Conservation (phyloP, 345 rosid genomes). For the Eucalyptus marginata region DNA sequence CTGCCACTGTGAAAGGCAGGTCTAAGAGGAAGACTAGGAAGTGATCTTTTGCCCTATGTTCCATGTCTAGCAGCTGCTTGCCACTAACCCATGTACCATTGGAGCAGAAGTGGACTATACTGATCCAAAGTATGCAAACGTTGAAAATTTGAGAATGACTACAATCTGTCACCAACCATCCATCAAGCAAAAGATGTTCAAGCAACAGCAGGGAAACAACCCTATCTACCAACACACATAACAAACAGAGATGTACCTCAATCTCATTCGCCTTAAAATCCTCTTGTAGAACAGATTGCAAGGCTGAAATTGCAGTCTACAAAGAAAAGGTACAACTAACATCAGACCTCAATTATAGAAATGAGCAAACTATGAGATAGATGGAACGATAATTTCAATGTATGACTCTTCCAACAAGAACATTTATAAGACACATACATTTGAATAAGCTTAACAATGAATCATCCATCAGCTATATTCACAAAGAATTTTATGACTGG, state of each 20-base stretch:
- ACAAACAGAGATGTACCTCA: slow-evolving; percentile 21
- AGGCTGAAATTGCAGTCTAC: slow-evolving; percentile 54
- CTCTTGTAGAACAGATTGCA: slow-evolving; percentile 67
- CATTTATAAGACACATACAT: neutral
- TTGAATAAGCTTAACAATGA: neutral
- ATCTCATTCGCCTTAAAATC: slow-evolving; percentile 67
- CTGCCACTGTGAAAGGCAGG: neutral
- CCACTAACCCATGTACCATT: neutral
- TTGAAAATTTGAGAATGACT: neutral
- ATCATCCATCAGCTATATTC: neutral
- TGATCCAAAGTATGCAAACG: neutral
- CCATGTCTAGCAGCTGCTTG: neutral
- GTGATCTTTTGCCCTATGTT: neutral
- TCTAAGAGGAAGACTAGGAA: neutral
- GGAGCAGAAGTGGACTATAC: neutral
- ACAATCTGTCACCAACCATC: neutral
- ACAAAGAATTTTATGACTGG: neutral
- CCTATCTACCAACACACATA: neutral
- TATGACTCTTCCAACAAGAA: neutral
- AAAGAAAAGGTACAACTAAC: neutral
- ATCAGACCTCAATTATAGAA: neutral
- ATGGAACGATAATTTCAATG: neutral
- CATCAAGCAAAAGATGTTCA: neutral
- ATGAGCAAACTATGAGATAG: neutral
- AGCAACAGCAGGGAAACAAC: neutral